Conservation (phyloP, 164 flowering plant genomes). For the Umbilicus rupestris region DNA sequence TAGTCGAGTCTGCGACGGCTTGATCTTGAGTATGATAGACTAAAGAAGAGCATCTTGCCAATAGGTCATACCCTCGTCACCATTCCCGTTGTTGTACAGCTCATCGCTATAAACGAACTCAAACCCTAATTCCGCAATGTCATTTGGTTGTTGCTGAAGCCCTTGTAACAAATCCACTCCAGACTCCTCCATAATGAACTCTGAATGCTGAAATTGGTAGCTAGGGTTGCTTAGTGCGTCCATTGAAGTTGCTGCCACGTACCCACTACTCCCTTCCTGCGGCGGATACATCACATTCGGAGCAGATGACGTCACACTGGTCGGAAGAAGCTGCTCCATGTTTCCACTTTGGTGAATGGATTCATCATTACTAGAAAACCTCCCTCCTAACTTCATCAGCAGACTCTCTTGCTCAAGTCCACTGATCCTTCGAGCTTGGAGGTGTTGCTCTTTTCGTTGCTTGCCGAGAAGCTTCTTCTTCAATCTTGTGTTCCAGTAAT, state of each 20-base stretch:
- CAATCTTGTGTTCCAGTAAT: slow-evolving; percentile 42
- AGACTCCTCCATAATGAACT: slow-evolving; percentile 4
- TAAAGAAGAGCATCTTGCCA: slow-evolving; percentile 9
- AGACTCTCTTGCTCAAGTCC: slow-evolving; percentile 18
- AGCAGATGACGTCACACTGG: background rate
- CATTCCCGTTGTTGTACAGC: background rate
- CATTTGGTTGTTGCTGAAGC: slow-evolving; percentile 1
- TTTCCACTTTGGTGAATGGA: background rate
- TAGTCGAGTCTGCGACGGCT: slow-evolving; percentile 1
- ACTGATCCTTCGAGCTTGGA: slow-evolving; percentile 10
- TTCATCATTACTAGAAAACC: slow-evolving; percentile 19
- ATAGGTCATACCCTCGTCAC: background rate
- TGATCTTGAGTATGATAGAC: slow-evolving; percentile 14
- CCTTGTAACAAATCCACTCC: slow-evolving; percentile 12
- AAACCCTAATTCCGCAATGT: slow-evolving; percentile 10
- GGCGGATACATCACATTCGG: background rate
- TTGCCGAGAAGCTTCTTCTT: slow-evolving; percentile 41
- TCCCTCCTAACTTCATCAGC: slow-evolving; percentile 33
- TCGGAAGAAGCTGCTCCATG: slow-evolving; percentile 2
- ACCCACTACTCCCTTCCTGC: slow-evolving; percentile 3
- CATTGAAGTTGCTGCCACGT: background rate
- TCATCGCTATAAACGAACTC: slow-evolving; percentile 20
- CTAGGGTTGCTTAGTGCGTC: background rate
- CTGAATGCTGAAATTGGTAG: slow-evolving; percentile 9
- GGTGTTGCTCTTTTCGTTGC: slow-evolving; percentile 20